phyloP scores from a whole-genome alignment of 1,139 yeast species.

The Insectozyma bohioensis region DNA sequence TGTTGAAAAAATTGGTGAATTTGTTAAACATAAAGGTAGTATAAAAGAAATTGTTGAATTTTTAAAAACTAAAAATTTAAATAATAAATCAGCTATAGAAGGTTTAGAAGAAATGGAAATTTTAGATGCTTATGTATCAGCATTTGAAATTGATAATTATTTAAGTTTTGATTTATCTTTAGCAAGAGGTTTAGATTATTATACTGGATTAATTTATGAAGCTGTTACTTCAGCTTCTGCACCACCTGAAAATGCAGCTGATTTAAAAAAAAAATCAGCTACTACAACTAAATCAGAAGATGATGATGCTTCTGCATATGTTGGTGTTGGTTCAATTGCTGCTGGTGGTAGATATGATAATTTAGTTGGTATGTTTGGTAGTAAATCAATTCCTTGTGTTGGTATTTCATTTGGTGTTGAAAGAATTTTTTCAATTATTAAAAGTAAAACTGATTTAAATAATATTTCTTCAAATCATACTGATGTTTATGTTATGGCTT shows the following conservation, averaged over 20 bases:
- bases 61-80: conserved; percentile 60
- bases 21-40: conserved; percentile 80
- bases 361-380: conserved; percentile 95
- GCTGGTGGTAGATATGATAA: conserved; percentile 99
- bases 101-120: conserved; percentile 81
- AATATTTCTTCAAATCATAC: conserved; percentile 79
- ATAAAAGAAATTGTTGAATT: conserved; percentile 63
- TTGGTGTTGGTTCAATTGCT: conserved; percentile 97
- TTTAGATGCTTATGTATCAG: conserved; percentile 75
- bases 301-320: conserved; percentile 94
- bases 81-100: conserved; percentile 69
- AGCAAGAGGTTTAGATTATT: conserved; percentile 96
- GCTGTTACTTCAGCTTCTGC: conserved; percentile 95
- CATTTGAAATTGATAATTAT: conserved; percentile 64
- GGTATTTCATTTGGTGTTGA: conserved; percentile 97
- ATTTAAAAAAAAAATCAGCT: conserved; percentile 54
- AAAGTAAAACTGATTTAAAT: conserved; percentile 65
- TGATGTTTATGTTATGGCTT: conserved; percentile 94
- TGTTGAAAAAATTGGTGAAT: conserved; percentile 90
- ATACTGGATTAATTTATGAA: conserved; percentile 94
- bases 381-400: conserved; percentile 94
- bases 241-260: conserved; percentile 79
- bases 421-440: conserved; percentile 85
- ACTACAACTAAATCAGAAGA: conserved; percentile 53
- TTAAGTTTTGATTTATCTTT: conserved; percentile 87